Base-by-base conservation (phyloP, 345 rosid species). In the Ceriops zippeliana region DNA sequence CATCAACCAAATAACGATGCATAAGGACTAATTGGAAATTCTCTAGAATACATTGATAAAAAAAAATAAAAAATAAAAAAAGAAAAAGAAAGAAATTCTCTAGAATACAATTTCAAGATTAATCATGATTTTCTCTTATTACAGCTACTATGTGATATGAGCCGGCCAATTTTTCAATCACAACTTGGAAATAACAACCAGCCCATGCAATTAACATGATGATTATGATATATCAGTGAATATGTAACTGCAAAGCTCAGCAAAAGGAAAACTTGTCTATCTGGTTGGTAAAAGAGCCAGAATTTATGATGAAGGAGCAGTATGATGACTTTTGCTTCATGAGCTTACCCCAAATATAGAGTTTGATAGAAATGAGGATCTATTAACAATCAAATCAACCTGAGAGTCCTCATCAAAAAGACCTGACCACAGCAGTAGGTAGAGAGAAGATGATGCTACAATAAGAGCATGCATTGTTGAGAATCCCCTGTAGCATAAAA, bases 381-480 rank as follows among this genome's bases (percentile, higher is more conserved):
- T 84, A 71, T 84, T 76, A 47, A 92, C 42, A 28, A 88, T 78
- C 58, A 71, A 70, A 30, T 73, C 86, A 58, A 83, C 89, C 71
- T 70, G 73, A 82, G 81, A 76, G 69, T 75, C 82, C 74, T 83
- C 89, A 58, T 74, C 62, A 70, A 89, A 89, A 35, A 86, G 86
- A 74, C 79, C 85, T 20, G 97, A 86, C 21, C 87, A 65, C 62
- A 84, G 64, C 66, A 91, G 53, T 8, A 91, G 81, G 66, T 91
- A 87, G 34, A 86, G 67, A 66, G 97, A 86, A 74, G 87, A 86
- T 73, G 74, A 73, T 30, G 92, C 79, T 34, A 77, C 89, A 59
- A 87, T 21, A 53, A 91, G 16, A 66, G 97, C 97, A 78, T 91
- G 97, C 66, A 86, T 76, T 38, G 97, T 91, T 46, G 97, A 91